Conservation (phyloP, 2,329 filamentous ascomycete species). For the Zymoseptoria brevis region DNA sequence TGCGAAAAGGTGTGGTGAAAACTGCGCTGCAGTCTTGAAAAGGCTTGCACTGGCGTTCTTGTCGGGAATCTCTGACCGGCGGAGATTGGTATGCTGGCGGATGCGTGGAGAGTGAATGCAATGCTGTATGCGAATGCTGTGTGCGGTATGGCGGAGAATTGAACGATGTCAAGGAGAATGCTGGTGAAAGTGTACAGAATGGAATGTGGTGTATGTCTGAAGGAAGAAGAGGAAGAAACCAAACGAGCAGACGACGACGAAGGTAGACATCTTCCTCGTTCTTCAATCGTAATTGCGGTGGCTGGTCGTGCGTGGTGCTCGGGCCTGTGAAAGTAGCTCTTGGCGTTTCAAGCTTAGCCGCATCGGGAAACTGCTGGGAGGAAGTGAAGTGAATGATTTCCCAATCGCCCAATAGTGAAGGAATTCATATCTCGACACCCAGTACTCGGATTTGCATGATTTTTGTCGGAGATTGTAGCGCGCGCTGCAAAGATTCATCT, state of each 20-base stretch:
- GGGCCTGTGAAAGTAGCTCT: neutral
- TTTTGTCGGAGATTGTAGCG: neutral
- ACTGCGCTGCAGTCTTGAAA: neutral
- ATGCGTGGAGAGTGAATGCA: neutral
- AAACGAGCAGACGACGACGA: neutral
- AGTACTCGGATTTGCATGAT: neutral
- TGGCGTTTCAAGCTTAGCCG: neutral
- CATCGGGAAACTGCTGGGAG: neutral
- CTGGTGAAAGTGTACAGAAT: neutral
- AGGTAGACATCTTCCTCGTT: neutral
- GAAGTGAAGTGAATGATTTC: neutral
- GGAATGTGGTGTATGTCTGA: neutral
- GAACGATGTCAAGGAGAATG: neutral
- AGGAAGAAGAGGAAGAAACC: neutral
- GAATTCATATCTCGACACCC: neutral
- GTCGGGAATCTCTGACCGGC: neutral
- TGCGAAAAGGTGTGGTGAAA: neutral
- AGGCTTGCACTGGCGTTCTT: neutral
- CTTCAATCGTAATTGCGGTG: neutral
- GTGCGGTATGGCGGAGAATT: neutral
- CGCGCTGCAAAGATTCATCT: neutral
- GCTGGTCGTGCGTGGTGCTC: neutral
- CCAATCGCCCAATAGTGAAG: neutral
- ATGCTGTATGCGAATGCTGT: neutral
- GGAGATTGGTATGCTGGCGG: neutral